Conservation (phyloP, 352 stramenopile species). For the Pythium guiyangense region DNA sequence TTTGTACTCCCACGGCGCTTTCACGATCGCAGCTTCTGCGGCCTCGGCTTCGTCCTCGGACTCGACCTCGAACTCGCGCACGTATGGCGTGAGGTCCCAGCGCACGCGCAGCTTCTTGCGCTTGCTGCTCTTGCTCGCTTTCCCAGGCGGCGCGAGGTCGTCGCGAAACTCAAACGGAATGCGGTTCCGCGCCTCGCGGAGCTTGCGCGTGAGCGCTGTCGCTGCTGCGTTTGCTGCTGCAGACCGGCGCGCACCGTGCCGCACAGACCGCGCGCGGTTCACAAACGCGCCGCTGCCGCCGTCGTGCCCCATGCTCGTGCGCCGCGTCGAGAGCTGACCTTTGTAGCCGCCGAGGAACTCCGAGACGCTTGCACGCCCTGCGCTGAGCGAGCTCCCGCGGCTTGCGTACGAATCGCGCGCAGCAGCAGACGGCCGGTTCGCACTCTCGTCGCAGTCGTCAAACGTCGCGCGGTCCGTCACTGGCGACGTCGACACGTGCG, state of each 20-base stretch:
- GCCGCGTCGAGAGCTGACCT: constrained; percentile 31
- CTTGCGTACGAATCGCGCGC: background rate
- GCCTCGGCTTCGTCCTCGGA: constrained; percentile 44
- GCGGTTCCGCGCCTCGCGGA: constrained; percentile 43
- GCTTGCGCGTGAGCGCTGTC: constrained; percentile 32
- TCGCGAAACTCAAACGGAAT: constrained; percentile 58
- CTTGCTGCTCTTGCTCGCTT: constrained; percentile 24
- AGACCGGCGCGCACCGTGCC: constrained; percentile 32
- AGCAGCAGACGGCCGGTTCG: background rate
- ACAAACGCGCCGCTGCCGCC: constrained; percentile 21
- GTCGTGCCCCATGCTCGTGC: constrained; percentile 17
- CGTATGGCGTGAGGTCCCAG: constrained; percentile 39
- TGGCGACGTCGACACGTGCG: background rate
- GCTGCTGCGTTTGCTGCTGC: constrained; percentile 18
- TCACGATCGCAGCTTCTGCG: constrained; percentile 22
- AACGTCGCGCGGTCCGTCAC: constrained; percentile 6
- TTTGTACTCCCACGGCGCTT: constrained; percentile 17
- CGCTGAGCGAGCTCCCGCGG: constrained; percentile 6
- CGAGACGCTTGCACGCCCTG: constrained; percentile 32
- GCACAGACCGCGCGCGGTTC: constrained; percentile 37
- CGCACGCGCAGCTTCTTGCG: constrained; percentile 36
- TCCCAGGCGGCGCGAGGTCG: constrained; percentile 25
- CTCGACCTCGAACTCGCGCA: constrained; percentile 57
- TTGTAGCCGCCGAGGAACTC: constrained; percentile 72
- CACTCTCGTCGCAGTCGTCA: constrained; percentile 4